Conservation (phyloP, 2,329 filamentous ascomycete species). For the Aspergillus phoenicis region DNA sequence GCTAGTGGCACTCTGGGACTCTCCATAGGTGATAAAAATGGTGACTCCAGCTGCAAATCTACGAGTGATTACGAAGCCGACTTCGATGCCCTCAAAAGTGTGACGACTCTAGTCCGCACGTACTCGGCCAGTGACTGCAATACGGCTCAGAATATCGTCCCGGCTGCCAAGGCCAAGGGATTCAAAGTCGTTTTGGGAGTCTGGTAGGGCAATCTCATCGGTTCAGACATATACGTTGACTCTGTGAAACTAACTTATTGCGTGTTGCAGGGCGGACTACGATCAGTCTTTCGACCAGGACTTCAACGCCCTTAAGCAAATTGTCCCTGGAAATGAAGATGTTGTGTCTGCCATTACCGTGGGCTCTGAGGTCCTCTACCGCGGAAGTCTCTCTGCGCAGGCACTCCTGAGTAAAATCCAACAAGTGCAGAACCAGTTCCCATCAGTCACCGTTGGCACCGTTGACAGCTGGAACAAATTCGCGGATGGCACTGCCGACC, state of each 20-base stretch:
- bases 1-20: constrained; percentile 64
- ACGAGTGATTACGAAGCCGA: constrained; percentile 65
- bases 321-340: constrained; percentile 51
- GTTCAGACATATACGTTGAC: background rate
- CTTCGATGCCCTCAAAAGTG: constrained; percentile 61
- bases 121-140: constrained; percentile 70
- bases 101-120: constrained; percentile 63
- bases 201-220: constrained; percentile 52
- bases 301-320: constrained; percentile 57
- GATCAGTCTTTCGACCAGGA: constrained; percentile 65
- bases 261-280: constrained; percentile 57
- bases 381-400: constrained; percentile 65
- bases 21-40: constrained; percentile 65
- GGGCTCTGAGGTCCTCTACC: constrained; percentile 71
- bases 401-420: constrained; percentile 64
- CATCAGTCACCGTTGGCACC: constrained; percentile 62
- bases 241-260: constrained; percentile 8
- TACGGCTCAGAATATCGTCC: constrained; percentile 63
- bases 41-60: constrained; percentile 64
- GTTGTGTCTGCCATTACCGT: constrained; percentile 70
- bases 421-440: constrained; percentile 61
- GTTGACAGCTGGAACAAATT: constrained; percentile 76
- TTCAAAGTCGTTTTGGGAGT: constrained; percentile 72
- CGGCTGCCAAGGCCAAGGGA: constrained; percentile 64
- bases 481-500: constrained; percentile 67